Percentiles rank a stretch among this genome's conserved stretches.
phyloP scores from a whole-genome alignment of 345 rosid species.

The Dipteronia sinensis region DNA sequence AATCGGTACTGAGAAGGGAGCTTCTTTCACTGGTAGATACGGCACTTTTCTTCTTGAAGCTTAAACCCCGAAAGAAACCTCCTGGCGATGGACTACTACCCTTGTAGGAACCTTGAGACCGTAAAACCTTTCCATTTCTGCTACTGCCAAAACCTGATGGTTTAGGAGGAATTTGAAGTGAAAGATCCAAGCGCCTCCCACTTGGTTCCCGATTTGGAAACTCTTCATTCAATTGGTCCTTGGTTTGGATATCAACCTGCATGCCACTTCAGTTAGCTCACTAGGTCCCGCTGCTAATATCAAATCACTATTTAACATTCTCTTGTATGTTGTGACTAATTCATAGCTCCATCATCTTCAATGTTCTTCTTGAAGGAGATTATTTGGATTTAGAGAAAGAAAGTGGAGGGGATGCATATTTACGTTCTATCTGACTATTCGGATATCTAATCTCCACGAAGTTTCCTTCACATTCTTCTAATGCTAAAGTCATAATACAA shows the following conservation, averaged over 20 bases:
- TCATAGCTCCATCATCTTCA: not conserved
- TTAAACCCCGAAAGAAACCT: conserved; percentile 65
- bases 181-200: conserved; percentile 64
- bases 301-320: not conserved
- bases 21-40: conserved; percentile 63
- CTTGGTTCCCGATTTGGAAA: conserved; percentile 46
- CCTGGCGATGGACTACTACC: conserved; percentile 59
- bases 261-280: conserved; percentile 1
- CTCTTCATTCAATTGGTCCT: conserved; percentile 41
- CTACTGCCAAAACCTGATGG: conserved; percentile 50
- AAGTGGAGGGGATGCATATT: not conserved
- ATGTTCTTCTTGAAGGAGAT: not conserved
- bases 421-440: not conserved
- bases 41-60: conserved; percentile 67
- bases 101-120: conserved; percentile 55
- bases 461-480: conserved; percentile 3
- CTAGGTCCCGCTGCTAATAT: not conserved
- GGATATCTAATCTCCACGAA: not conserved
- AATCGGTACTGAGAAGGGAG: conserved; percentile 58
- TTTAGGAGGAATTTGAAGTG: conserved; percentile 74
- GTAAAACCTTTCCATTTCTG: conserved; percentile 50
- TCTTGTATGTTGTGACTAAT: not conserved
- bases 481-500: not conserved
- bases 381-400: not conserved
- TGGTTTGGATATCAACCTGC: conserved; percentile 46